Evolutionary conservation across 192 early-diverging fungal species (phyloP), one percentile per base, ranked within the genome.

Genomic region (Cladochytrium replicatum): DNA sequence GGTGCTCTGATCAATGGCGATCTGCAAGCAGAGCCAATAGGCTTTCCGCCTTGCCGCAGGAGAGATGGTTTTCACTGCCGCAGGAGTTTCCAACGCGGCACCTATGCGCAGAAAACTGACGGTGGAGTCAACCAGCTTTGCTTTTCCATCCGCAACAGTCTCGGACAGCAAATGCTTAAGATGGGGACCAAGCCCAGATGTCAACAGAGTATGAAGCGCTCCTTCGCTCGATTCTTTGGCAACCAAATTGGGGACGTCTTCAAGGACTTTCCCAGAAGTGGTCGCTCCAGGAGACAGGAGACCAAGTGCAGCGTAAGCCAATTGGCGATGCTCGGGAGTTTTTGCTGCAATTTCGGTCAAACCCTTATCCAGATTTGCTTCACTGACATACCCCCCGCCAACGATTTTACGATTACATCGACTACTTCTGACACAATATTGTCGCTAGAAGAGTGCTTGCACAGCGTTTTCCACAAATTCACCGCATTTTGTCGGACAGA

Each of bases 201-300:
- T 50, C 22, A 90, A 77, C 39, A 80, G 69, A 43, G 73, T 63
- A 1, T 61, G 40, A 6, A 84, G 68, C n/a, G 75, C 77, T 13
- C 59, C 56, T 43, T 91, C 91, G 41, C 85, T 80, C 8, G 78
- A 72, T 58, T 94, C 91, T 61, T 90, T 91, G 21, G 61, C 53
- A 6, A 74, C 52, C 63, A 91, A 80, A n/a, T 76, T 66, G 3
- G 80, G 64, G 55, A 81, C 61, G 4, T 66, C 73, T n/a, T 80
- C 60, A 15, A 86, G 40, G n/a, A 82, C 67, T 31, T 68, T 77
- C 29, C 61, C 47, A 9, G 78, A 57, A 3, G 67, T 51, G 13
- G 52, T 46, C 1, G 57, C 50, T 52, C 57, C 61, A 49, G 54
- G 64, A 47, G 58, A 55, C 24, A 80, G 56, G 6, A 41, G 31